A percentile compares a stretch with the other conserved stretches of the same genome.
Conservation (phyloP, 495 filamentous ascomycete genomes). For the Hypoxylon fuscum region DNA sequence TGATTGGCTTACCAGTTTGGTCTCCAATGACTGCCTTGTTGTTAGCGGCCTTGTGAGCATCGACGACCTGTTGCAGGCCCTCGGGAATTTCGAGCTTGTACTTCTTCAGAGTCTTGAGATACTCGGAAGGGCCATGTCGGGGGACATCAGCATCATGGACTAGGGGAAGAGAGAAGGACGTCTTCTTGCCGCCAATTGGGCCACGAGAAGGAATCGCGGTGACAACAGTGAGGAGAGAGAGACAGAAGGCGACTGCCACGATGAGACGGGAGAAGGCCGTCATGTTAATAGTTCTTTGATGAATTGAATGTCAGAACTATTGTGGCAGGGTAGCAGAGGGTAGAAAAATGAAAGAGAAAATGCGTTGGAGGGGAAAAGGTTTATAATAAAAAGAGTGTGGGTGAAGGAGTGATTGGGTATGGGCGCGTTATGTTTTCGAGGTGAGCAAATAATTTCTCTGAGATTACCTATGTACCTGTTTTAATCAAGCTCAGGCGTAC, state of each 20-base stretch:
- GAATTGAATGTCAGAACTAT: constrained; percentile 6
- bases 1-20: constrained; percentile 24
- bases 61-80: constrained; percentile 40
- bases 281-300: constrained; percentile 19
- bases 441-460: constrained; percentile 16
- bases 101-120: constrained; percentile 45
- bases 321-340: not conserved
- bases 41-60: constrained; percentile 31
- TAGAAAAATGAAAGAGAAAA: not conserved
- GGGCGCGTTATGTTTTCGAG: constrained; percentile 3
- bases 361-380: not conserved
- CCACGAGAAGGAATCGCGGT: constrained; percentile 10
- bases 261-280: constrained; percentile 24
- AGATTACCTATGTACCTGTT: constrained; percentile 17
- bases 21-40: constrained; percentile 17
- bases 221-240: constrained; percentile 25
- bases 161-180: constrained; percentile 39
- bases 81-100: constrained; percentile 39
- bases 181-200: constrained; percentile 29
- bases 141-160: constrained; percentile 34
- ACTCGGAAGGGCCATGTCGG: constrained; percentile 42
- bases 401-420: constrained; percentile 7
- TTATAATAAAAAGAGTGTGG: constrained; percentile 14
- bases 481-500: too few relatives aligned
- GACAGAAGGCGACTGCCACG: constrained; percentile 27